Evolutionary conservation across 1,139 yeast species (phyloP), one percentile per base, ranked within the genome.

Genomic region (Zhuliangozyma blackwelliae): DNA sequence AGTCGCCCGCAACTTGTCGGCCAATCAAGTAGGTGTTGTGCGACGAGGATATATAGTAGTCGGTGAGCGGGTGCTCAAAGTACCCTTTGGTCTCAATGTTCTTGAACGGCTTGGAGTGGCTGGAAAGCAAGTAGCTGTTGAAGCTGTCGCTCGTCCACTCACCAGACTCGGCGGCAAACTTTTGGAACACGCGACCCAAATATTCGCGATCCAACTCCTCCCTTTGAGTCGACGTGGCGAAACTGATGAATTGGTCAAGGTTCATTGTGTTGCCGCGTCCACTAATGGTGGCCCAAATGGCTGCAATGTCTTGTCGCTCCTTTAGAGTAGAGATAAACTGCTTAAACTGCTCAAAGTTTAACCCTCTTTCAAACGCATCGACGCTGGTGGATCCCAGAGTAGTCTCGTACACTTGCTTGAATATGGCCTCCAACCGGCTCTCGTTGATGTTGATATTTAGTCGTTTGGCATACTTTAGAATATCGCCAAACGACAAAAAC

Each of bases 21-120:
- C 97, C 98, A 21, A 80, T 62, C 9, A 94, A 65, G 54, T 92
- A 94, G 0, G 98, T 94, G 55, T 94, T 94, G 57, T 94, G 99
- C 0, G 97, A 89, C 0, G 97, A 86, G 0, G 96, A 87, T 25
- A 94, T 84, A 52, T 68, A 89, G 54, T 94, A 94, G 47, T 89
- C 92, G 50, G 79, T 87, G 30, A 94, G 54, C 0, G 98, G 97
- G 28, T 72, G 70, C 2, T 77, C 58, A 49, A 76, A 76, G 48
- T 84, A 84, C 5, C 44, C 50, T 2, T 27, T 27, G 1, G 42
- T 43, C 59, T 72, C 34, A 38, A 51, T 5, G 45, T 46, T 13
- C 41, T 49, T 37, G 35, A 64, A 45, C 12, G 75, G 69, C 23
- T 63, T 48, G 12, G 69, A 59, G 47, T 66, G 61, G 27, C 71